These are phyloP conservation scores for Xanthoconium purpureum DNA, from an alignment of 768 basidiomycete genomes.

Conservation along the genomic window DNA sequence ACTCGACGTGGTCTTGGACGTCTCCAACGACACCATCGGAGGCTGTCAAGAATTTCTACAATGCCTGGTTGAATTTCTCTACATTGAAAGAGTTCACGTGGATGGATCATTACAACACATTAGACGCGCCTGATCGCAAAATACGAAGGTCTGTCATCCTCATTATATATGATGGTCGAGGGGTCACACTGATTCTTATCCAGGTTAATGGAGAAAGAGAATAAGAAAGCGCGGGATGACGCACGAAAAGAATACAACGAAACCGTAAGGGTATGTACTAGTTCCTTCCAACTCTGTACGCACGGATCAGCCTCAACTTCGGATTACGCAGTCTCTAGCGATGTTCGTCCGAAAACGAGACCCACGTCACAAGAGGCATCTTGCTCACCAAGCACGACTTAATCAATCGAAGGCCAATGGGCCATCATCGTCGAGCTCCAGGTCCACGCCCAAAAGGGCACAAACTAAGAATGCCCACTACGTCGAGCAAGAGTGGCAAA, in stretches of 20 bases:
- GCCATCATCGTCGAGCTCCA: slow-evolving; percentile 26
- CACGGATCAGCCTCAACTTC: background rate
- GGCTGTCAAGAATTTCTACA: slow-evolving; percentile 75
- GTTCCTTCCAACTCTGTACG: background rate
- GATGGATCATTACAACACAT: slow-evolving; percentile 79
- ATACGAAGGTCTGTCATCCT: slow-evolving; percentile 59
- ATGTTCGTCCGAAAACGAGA: slow-evolving; percentile 84
- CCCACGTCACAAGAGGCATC: slow-evolving; percentile 74
- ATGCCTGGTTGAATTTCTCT: slow-evolving; percentile 79
- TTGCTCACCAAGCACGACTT: slow-evolving; percentile 45
- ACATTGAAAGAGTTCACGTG: slow-evolving; percentile 88
- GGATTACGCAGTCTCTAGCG: slow-evolving; percentile 54
- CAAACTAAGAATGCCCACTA: slow-evolving; percentile 40
- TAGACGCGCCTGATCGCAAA: slow-evolving; percentile 84
- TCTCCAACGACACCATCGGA: slow-evolving; percentile 43
- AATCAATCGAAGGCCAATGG: slow-evolving; percentile 29
- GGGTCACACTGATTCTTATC: background rate
- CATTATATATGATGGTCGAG: background rate
- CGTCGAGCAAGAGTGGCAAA: slow-evolving; percentile 91
- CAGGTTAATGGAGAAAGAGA: slow-evolving; percentile 93
- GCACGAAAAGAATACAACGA: slow-evolving; percentile 91
- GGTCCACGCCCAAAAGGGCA: slow-evolving; percentile 28
- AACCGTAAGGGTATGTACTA: slow-evolving; percentile 67
- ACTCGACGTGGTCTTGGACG: slow-evolving; percentile 71
- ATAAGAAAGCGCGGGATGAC: slow-evolving; percentile 87